These are phyloP conservation scores for thale cress (Arabidopsis thaliana) DNA, from an alignment of 345 rosid species.

Conservation along the genomic window DNA sequence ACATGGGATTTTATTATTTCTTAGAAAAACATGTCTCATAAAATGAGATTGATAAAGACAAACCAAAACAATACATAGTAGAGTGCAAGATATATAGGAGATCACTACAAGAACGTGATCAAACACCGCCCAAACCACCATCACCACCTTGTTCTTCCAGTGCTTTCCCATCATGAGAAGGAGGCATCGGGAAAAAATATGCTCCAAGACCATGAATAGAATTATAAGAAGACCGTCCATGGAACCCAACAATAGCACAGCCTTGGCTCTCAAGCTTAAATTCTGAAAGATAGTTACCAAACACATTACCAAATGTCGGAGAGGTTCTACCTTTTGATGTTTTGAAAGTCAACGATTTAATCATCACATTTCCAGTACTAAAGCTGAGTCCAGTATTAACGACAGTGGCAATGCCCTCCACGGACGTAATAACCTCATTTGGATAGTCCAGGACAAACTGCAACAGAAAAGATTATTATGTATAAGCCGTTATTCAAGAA, in stretches of 20 bases:
- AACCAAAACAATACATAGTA: background rate
- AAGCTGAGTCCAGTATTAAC: background rate
- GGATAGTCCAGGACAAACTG: conserved; percentile 31
- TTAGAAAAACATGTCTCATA: background rate
- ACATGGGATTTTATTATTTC: too few relatives aligned
- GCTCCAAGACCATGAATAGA: conserved; percentile 8
- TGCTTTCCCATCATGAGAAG: background rate
- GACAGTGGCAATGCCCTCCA: background rate
- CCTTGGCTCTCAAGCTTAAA: conserved; percentile 4
- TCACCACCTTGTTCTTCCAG: background rate
- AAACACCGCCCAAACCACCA: background rate
- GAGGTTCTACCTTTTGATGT: conserved; percentile 29
- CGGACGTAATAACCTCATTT: conserved; percentile 13
- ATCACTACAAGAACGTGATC: background rate
- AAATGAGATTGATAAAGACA: background rate
- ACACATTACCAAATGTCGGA: conserved; percentile 6
- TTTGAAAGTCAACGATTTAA: conserved; percentile 7
- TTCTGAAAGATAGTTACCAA: background rate
- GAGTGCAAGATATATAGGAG: background rate
- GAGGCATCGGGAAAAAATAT: conserved; percentile 3
- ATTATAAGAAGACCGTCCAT: background rate
- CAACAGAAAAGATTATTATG: background rate
- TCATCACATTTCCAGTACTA: background rate
- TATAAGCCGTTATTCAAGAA: background rate
- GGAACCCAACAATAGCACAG: conserved; percentile 27